These are phyloP conservation scores for Apophysomyces ossiformis DNA, from an alignment of 371 early-diverging fungal species.

Conservation along the genomic window DNA sequence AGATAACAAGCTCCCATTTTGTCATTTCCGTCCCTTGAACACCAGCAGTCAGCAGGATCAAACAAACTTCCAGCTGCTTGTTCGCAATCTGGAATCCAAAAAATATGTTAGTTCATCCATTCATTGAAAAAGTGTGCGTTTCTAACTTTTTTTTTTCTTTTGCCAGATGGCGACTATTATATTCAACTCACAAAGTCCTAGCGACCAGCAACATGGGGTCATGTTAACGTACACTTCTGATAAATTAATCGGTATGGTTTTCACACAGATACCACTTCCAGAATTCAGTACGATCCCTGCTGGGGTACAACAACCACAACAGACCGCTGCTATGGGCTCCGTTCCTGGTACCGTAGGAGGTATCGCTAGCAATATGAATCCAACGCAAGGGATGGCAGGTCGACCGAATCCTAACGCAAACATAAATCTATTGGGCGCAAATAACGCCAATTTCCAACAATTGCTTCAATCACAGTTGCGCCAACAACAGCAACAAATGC, in stretches of 20 bases:
- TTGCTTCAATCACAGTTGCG: constrained; percentile 11
- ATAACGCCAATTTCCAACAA: constrained; percentile 17
- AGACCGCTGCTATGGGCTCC: not conserved
- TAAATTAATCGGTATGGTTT: constrained; percentile 59
- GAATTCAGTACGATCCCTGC: constrained; percentile 36
- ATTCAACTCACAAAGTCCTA: constrained; percentile 37
- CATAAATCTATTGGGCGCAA: constrained; percentile 25
- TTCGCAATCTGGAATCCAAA: constrained; percentile 56
- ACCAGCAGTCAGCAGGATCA: constrained; percentile 52
- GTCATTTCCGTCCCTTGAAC: constrained; percentile 54
- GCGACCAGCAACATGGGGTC: constrained; percentile 49
- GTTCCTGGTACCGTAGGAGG: not conserved
- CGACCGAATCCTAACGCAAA: constrained; percentile 1
- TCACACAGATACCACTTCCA: constrained; percentile 53
- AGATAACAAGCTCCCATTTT: constrained; percentile 54
- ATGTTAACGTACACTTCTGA: constrained; percentile 50
- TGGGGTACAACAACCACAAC: constrained; percentile 15
- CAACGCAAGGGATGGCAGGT: constrained; percentile 1
- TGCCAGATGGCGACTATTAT: constrained; percentile 47
- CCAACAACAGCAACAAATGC: constrained; percentile 14
- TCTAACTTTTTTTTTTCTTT: not conserved
- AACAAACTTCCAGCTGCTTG: constrained; percentile 48
- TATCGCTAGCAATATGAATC: not conserved
- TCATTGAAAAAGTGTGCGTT: not conserved
- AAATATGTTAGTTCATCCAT: constrained; percentile 46